Evolutionary conservation across 345 rosid species (phyloP).

Genomic region (thale cress (Arabidopsis thaliana)): TAIR10.1 NC_003070.9:8953501-8954000

Average conservation of each 20-base stretch:
- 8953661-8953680: conserved; percentile 94
- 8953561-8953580: background rate
- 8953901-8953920: conserved; percentile 98
- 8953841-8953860: conserved; percentile 65
- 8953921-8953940: conserved; percentile 99
- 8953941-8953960: conserved; percentile 92
- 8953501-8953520: background rate
- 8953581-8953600: conserved; percentile 6
- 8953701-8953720: conserved; percentile 99
- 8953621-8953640: background rate
- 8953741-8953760: conserved; percentile 99
- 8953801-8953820: background rate
- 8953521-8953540: background rate
- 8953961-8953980: conserved; percentile 95
- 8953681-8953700: conserved; percentile 93
- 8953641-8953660: conserved; percentile 30
- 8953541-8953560: background rate
- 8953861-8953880: conserved; percentile 97
- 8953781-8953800: background rate
- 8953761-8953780: conserved; percentile 85
- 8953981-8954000: conserved; percentile 91
- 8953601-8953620: background rate
- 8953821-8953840: background rate
- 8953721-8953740: conserved; percentile 97
- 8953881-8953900: conserved; percentile 94